phyloP scores from a whole-genome alignment of 495 filamentous ascomycete genomes.

The Friedmanniomyces simplex region DNA sequence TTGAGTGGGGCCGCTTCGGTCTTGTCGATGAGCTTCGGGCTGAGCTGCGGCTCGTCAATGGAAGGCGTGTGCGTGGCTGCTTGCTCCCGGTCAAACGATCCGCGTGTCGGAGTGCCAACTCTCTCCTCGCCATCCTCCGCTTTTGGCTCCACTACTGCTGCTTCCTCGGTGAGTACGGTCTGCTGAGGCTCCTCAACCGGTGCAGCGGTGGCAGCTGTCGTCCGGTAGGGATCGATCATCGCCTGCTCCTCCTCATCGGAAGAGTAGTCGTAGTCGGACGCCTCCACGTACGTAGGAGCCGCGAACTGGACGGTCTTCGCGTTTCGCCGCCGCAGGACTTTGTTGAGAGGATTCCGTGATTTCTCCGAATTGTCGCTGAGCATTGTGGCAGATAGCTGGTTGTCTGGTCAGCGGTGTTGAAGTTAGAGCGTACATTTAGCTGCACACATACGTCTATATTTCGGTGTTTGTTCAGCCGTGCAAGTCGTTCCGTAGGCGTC shows the following conservation, averaged over 20 bases:
- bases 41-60: conserved; percentile 18
- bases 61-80: conserved; percentile 12
- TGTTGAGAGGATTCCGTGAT: conserved; percentile 77
- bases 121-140: conserved; percentile 8
- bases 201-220: background rate
- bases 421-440: background rate
- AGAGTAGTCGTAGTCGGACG: conserved; percentile 81
- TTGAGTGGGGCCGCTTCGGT: conserved; percentile 35
- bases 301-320: conserved; percentile 84
- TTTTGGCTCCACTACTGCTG: conserved; percentile 21
- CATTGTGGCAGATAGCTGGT: conserved; percentile 83
- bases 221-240: conserved; percentile 1
- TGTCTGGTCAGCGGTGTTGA: conserved; percentile 1
- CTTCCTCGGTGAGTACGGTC: conserved; percentile 21
- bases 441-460: conserved; percentile 80
- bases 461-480: conserved; percentile 90
- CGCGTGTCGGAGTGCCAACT: conserved; percentile 7
- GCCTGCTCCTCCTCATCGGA: conserved; percentile 60
- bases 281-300: conserved; percentile 78
- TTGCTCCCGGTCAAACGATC: conserved; percentile 17
- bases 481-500: conserved; percentile 89
- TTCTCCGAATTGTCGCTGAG: conserved; percentile 84
- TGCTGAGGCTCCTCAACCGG: conserved; percentile 22
- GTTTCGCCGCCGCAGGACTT: conserved; percentile 78
- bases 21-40: conserved; percentile 14